A percentile compares a stretch with the other conserved stretches of the same genome.
These are phyloP conservation scores for Kickxella alabastrina DNA, from an alignment of 192 early-diverging fungal genomes.

Conservation along the genomic window DNA sequence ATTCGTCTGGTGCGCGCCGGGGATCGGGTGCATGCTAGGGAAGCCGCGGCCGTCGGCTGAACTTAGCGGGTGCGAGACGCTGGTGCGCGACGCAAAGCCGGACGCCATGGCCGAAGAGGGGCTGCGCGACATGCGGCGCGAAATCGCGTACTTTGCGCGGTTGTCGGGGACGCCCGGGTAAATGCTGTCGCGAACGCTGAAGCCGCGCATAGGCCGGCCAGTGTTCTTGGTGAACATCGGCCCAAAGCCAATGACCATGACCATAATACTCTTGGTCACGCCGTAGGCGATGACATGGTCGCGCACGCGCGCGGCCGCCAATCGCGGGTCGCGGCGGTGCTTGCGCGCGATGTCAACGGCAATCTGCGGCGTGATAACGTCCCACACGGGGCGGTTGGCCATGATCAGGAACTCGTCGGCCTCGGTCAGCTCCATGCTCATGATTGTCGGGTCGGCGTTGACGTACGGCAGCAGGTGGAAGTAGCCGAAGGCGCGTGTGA, in stretches of 20 bases:
- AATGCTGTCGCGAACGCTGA: conserved; percentile 52
- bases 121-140: conserved; percentile 44
- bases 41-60: conserved; percentile 14
- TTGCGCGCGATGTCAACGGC: conserved; percentile 83
- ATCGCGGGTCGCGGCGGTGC: conserved; percentile 68
- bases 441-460: conserved; percentile 80
- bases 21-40: conserved; percentile 16
- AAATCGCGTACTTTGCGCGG: conserved; percentile 44
- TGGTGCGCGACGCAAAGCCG: conserved; percentile 25
- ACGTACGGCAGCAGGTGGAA: conserved; percentile 77
- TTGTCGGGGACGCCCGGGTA: conserved; percentile 45
- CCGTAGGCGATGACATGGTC: conserved; percentile 84
- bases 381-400: conserved; percentile 72
- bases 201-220: conserved; percentile 47
- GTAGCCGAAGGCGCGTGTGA: conserved; percentile 83
- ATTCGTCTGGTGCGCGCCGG: conserved; percentile 12
- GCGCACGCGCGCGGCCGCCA: conserved; percentile 74
- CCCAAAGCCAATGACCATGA: conserved; percentile 84
- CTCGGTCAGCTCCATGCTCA: conserved; percentile 66
- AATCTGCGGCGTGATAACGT: conserved; percentile 72
- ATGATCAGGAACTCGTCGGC: conserved; percentile 79
- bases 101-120: conserved; percentile 37
- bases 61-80: conserved; percentile 17
- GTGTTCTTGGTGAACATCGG: conserved; percentile 67
- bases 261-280: conserved; percentile 72